Evolutionary conservation across 192 early-diverging fungal genomes (phyloP), one percentile per base, ranked within the genome.

Genomic region (Allomyces macrogynus): DNA sequence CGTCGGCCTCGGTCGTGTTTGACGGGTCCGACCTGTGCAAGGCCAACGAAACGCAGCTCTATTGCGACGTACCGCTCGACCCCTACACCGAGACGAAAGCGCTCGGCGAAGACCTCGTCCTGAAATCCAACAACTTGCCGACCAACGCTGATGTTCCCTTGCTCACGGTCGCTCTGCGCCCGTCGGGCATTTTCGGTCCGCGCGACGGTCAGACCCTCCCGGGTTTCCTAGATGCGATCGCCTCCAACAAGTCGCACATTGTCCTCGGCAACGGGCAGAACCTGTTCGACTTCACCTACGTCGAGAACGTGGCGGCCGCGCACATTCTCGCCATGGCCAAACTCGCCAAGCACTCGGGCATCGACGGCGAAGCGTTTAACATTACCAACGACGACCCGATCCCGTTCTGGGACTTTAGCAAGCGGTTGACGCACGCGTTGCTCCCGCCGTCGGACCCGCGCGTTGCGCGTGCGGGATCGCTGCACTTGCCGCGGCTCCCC

Each of bases 1-100:
- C 84, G 67, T 87, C 85, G 7, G 89, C 89, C 22, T 87, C 89
- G 75, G 94, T 97, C 22, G 83, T 92, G 4, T 90, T 82, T 63
- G 84, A 87, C 63, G 92, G 91, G 0, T 67, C 76, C 44, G 67
- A 70, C 2, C 74, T 97, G 65, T 76, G 82, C 14, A 87, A 93
- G 64, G 90, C 86, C 8, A 86, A 90, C 61, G 94, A 97, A 72
- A 76, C 73, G 3, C 71, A 76, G 14, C 86, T 84, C 12, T 92
- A 92, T 73, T 87, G 89, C 42, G 72, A 79, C 62, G 68, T 72
- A 40, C 79, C 80, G 68, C 84, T 90, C 67, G 91, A 97, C 76
- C 81, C 86, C n/a, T 97, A 97, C 70, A 87, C 90, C 61, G 90
- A 92, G 73, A 89, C 91, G 26, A 97, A 97, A 74, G 86, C 78